Conservation (phyloP, 2,329 filamentous ascomycete species). For the Periconia digitata region DNA sequence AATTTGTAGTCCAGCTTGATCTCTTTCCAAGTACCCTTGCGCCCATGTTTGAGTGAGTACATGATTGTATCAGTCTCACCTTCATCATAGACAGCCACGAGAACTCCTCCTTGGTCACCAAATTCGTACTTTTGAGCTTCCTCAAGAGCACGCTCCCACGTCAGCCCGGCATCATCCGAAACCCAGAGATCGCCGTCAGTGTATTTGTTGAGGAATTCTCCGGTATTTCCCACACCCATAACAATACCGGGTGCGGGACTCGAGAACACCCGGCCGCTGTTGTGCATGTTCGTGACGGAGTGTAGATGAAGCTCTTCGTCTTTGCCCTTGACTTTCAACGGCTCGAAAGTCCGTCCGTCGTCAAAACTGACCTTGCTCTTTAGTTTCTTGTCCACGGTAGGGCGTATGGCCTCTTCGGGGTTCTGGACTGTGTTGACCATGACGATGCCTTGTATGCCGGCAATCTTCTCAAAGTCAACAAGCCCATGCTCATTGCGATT, state of each 20-base stretch:
- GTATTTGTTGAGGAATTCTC: slow-evolving; percentile 70
- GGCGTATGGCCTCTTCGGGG: slow-evolving; percentile 68
- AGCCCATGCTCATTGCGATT: slow-evolving; percentile 76
- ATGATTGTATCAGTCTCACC: slow-evolving; percentile 63
- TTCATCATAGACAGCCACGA: slow-evolving; percentile 77
- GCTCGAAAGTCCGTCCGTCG: slow-evolving; percentile 83
- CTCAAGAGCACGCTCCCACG: slow-evolving; percentile 74
- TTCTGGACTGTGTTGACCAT: slow-evolving; percentile 89
- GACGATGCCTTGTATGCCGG: slow-evolving; percentile 88
- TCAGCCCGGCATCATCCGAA: slow-evolving; percentile 86
- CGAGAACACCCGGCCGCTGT: slow-evolving; percentile 85
- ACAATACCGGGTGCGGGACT: slow-evolving; percentile 90
- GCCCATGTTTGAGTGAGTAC: slow-evolving; percentile 89
- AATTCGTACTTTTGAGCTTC: slow-evolving; percentile 96
- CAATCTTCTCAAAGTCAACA: slow-evolving; percentile 95
- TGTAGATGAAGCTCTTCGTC: slow-evolving; percentile 79
- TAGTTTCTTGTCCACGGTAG: slow-evolving; percentile 64
- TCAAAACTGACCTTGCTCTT: slow-evolving; percentile 89
- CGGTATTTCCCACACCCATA: slow-evolving; percentile 92
- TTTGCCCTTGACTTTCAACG: slow-evolving; percentile 67
- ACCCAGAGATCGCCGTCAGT: slow-evolving; percentile 78
- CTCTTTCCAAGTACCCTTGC: slow-evolving; percentile 67
- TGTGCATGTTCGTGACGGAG: slow-evolving; percentile 82
- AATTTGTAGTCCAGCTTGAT: slow-evolving; percentile 72
- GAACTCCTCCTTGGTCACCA: slow-evolving; percentile 85